A percentile compares a stretch with the other conserved stretches of the same genome.
These are phyloP conservation scores for Dillenia suffruticosa DNA, from an alignment of 164 flowering plant species.

Conservation along the genomic window DNA sequence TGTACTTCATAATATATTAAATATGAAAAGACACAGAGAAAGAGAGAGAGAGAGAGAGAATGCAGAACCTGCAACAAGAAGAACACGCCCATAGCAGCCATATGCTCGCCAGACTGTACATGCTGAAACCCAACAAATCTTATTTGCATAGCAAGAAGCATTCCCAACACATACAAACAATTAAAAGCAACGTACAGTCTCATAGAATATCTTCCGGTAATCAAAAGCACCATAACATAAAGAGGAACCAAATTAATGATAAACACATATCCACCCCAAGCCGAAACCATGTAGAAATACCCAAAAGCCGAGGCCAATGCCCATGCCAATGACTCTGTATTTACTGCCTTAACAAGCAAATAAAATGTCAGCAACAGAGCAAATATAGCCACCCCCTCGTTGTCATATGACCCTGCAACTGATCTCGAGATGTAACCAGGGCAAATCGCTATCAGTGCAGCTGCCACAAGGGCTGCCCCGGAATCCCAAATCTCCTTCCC, in stretches of 20 bases:
- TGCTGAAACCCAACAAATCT: conserved; percentile 99
- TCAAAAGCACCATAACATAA: conserved; percentile 83
- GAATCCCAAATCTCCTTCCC: conserved; percentile 95
- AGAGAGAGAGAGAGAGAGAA: not conserved
- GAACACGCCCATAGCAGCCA: conserved; percentile 99
- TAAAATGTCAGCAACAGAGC: conserved; percentile 84
- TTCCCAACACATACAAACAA: conserved; percentile 83
- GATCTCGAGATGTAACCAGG: conserved; percentile 96
- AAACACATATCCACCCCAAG: conserved; percentile 99
- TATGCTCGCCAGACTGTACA: conserved; percentile 98
- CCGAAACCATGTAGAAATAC: conserved; percentile 97
- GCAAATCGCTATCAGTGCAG: conserved; percentile 87
- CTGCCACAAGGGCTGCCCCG: conserved; percentile 93
- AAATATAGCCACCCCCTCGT: conserved; percentile 93
- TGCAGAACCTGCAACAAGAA: conserved; percentile 79
- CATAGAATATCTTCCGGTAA: conserved; percentile 93
- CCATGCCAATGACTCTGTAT: conserved; percentile 92
- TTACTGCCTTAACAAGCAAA: conserved; percentile 91
- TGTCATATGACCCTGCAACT: conserved; percentile 95
- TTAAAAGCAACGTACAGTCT: conserved; percentile 90
- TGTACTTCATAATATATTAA: too few species aligned
- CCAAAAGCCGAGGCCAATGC: conserved; percentile 88
- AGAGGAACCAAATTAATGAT: conserved; percentile 89
- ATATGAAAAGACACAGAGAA: too few species aligned
- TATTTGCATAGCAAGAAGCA: conserved; percentile 98